Conservation (phyloP, 352 stramenopile species). For the Pythium folliculosum region DNA sequence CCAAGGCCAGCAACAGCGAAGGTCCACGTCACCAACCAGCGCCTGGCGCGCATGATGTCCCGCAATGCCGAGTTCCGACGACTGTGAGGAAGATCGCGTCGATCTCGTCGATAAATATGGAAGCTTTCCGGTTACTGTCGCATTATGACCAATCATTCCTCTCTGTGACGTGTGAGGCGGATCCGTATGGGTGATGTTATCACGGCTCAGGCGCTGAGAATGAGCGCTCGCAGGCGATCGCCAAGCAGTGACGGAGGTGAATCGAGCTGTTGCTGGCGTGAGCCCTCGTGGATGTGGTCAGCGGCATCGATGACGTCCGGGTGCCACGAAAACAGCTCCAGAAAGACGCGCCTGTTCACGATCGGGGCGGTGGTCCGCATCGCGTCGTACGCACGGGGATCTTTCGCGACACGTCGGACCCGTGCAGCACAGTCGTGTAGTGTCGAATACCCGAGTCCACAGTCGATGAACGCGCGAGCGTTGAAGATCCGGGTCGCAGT, state of each 20-base stretch:
- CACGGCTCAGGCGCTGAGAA: too few species aligned
- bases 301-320: conserved; percentile 27
- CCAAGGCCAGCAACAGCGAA: too few species aligned
- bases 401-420: conserved; percentile 38
- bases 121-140: too few species aligned
- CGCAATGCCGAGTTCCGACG: too few species aligned
- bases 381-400: conserved; percentile 27
- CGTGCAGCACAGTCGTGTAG: conserved; percentile 36
- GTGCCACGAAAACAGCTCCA: conserved; percentile 46
- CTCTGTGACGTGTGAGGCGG: too few species aligned
- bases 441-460: conserved; percentile 27
- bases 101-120: too few species aligned
- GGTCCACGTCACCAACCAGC: too few species aligned
- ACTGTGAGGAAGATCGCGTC: too few species aligned
- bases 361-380: conserved; percentile 37
- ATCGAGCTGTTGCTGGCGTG: too few species aligned
- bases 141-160: too few species aligned
- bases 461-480: conserved; percentile 49
- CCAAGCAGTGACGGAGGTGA: background rate
- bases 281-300: background rate
- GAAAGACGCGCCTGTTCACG: conserved; percentile 34
- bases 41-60: too few species aligned
- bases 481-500: conserved; percentile 46
- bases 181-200: too few species aligned
- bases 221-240: background rate